Conservation (phyloP, 208 protist species). For the Lotmaria passim region DNA sequence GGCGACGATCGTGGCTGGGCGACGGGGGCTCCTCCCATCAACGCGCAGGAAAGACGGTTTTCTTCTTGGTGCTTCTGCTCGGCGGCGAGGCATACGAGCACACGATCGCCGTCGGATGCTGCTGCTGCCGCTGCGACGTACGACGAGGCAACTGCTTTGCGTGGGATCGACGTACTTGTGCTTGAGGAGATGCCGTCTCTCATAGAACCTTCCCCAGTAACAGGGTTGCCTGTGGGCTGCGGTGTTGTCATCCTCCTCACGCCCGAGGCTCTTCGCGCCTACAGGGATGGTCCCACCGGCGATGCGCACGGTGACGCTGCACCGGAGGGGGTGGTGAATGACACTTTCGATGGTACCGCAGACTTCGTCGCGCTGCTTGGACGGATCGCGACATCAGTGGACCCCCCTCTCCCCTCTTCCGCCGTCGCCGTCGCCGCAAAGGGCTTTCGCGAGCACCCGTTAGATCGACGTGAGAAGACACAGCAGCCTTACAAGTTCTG, state of each 20-base stretch:
- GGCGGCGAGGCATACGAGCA: too few species aligned
- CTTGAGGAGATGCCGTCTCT: too few species aligned
- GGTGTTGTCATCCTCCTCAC: conserved; percentile 1
- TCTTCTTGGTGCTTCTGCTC: too few species aligned
- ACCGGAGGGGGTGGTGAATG: too few species aligned
- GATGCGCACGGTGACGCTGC: neutral
- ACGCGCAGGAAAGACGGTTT: too few species aligned
- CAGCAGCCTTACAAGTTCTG: neutral
- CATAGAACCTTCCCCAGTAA: too few species aligned
- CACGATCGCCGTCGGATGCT: too few species aligned
- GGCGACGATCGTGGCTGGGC: neutral
- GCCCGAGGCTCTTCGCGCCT: neutral
- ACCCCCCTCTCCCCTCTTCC: conserved; percentile 1
- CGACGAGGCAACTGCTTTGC: too few species aligned
- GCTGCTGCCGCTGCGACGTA: too few species aligned
- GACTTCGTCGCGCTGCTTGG: neutral
- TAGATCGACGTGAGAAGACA: neutral
- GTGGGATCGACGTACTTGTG: too few species aligned
- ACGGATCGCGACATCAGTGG: neutral
- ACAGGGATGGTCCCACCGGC: neutral
- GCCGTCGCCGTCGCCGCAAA: neutral
- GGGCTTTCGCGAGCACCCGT: neutral
- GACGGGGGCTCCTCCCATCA: too few species aligned
- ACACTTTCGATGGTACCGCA: neutral
- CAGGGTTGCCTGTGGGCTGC: neutral